These are phyloP conservation scores for Hyaloperonospora arabidopsidis DNA, from an alignment of 352 stramenopile genomes.

Conservation along the genomic window DNA sequence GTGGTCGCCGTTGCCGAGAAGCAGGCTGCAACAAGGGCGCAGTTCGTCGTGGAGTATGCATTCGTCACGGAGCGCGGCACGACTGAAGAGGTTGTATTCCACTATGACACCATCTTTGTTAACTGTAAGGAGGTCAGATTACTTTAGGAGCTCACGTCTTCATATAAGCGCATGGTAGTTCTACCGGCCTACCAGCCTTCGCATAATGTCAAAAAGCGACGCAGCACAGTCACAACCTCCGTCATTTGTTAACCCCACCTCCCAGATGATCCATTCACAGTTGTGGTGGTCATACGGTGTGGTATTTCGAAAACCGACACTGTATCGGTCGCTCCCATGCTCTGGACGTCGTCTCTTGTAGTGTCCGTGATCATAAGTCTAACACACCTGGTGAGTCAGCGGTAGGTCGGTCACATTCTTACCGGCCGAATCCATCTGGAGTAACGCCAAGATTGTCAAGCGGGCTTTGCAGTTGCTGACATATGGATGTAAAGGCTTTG, in stretches of 20 bases:
- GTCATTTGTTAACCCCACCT: too few species aligned
- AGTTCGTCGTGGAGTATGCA: conserved; percentile 64
- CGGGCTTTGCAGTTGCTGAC: conserved; percentile 9
- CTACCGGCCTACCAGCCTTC: too few species aligned
- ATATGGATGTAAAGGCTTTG: not conserved
- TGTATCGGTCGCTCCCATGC: too few species aligned
- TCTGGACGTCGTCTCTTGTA: too few species aligned
- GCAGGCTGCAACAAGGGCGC: conserved; percentile 58
- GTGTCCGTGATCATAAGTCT: too few species aligned
- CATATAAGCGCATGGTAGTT: conserved; percentile 10
- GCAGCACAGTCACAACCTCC: not conserved
- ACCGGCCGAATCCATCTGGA: conserved; percentile 7
- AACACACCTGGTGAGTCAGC: too few species aligned
- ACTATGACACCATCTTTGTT: conserved; percentile 7
- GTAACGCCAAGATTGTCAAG: conserved; percentile 4
- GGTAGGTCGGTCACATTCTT: conserved; percentile 7
- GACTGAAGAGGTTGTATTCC: conserved; percentile 10
- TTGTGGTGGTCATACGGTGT: too few species aligned
- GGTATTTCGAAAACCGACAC: too few species aligned
- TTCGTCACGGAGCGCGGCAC: conserved; percentile 46
- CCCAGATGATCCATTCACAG: too few species aligned
- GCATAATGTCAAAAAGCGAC: not conserved
- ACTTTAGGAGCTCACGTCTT: conserved; percentile 11
- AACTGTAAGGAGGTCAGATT: conserved; percentile 17
- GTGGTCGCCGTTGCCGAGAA: conserved; percentile 49